These are phyloP conservation scores for Plasmodium berghei DNA, from an alignment of 169 alveolate genomes.

Conservation along the genomic window DNA sequence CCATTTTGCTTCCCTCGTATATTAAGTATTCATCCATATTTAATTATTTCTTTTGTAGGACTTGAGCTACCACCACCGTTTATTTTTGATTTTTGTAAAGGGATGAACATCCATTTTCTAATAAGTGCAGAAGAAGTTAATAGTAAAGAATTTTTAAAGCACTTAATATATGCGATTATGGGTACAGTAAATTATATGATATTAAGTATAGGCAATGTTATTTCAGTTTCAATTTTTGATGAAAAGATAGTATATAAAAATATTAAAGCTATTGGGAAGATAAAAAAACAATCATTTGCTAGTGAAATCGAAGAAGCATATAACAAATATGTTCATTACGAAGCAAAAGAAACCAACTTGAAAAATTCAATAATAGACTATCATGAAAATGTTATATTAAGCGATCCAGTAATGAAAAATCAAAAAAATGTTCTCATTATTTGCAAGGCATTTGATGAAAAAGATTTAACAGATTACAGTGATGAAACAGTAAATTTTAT, in stretches of 20 bases:
- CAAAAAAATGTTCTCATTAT: constrained; percentile 26
- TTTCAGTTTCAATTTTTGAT: constrained; percentile 22
- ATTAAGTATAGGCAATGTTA: neutral
- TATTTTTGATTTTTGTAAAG: constrained; percentile 14
- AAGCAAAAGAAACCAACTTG: constrained; percentile 9
- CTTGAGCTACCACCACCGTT: neutral
- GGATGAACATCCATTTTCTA: constrained; percentile 49
- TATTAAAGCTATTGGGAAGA: neutral
- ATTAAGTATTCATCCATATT: neutral
- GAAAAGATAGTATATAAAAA: constrained; percentile 34
- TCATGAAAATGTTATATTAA: constrained; percentile 38
- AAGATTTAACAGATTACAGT: constrained; percentile 20
- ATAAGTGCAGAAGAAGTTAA: constrained; percentile 31
- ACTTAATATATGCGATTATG: neutral
- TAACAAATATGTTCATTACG: neutral
- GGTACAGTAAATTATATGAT: constrained; percentile 7
- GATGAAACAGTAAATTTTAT: constrained; percentile 48
- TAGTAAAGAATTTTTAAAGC: neutral
- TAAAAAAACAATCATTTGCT: neutral
- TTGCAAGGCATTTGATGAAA: constrained; percentile 5
- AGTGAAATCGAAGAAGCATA: neutral
- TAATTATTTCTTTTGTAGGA: neutral
- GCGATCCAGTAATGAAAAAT: neutral
- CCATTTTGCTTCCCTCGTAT: neutral
- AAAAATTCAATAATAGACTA: constrained; percentile 24